Conservation (phyloP, 2,329 filamentous ascomycete species). For the Orbilia brochopaga region DNA sequence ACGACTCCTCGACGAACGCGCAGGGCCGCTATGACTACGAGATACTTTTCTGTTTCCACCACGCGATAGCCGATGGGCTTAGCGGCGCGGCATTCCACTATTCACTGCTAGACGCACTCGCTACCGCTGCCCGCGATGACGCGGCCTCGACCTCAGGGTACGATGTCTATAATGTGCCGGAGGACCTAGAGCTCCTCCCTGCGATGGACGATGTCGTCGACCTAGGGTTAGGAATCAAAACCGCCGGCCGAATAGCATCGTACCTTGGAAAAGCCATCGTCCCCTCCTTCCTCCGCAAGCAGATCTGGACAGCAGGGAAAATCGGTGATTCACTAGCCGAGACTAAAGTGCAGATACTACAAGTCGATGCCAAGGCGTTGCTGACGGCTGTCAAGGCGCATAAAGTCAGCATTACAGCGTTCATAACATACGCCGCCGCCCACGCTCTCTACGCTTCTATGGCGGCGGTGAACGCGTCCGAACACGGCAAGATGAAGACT, state of each 20-base stretch:
- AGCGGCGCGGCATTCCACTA: conserved; percentile 63
- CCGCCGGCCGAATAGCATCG: conserved; percentile 18
- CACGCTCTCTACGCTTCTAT: conserved; percentile 5
- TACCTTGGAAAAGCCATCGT: conserved; percentile 25
- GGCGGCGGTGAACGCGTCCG: conserved; percentile 14
- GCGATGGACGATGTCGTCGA: conserved; percentile 37
- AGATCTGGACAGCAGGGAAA: conserved; percentile 23
- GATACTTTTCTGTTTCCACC: conserved; percentile 62
- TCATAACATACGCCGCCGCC: conserved; percentile 28
- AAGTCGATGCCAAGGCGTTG: conserved; percentile 9
- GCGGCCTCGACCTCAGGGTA: background rate
- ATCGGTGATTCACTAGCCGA: conserved; percentile 7
- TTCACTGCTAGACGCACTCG: conserved; percentile 61
- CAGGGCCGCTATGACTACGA: conserved; percentile 59
- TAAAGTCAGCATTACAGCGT: conserved; percentile 33
- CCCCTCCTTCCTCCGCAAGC: conserved; percentile 32
- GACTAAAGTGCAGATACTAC: conserved; percentile 9
- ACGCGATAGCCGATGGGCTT: conserved; percentile 64
- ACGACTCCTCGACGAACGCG: conserved; percentile 19
- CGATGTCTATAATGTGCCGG: conserved; percentile 24
- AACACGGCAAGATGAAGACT: conserved; percentile 27
- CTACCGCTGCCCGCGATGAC: conserved; percentile 30
- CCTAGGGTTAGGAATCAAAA: conserved; percentile 35
- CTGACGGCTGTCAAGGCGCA: background rate
- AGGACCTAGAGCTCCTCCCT: conserved; percentile 26